These are phyloP conservation scores for grape (Vitis vinifera) DNA, from an alignment of 164 flowering plant species.

Conservation along the genomic window ASM3070453v1 NC_081823.1:3778501-3779000, in stretches of 20 bases:
- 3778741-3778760: background rate
- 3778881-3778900: slow-evolving; percentile 88
- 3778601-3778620: background rate
- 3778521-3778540: slow-evolving; percentile 79
- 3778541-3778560: slow-evolving; percentile 77
- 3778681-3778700: slow-evolving; percentile 83
- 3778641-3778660: background rate
- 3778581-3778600: background rate
- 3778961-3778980: slow-evolving; percentile 65
- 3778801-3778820: slow-evolving; percentile 1
- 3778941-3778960: slow-evolving; percentile 60
- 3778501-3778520: slow-evolving; percentile 59
- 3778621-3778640: slow-evolving; percentile 2
- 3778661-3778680: slow-evolving; percentile 37
- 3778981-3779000: slow-evolving; percentile 99
- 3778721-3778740: background rate
- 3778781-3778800: background rate
- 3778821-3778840: background rate
- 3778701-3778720: slow-evolving; percentile 62
- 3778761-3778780: background rate
- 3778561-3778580: slow-evolving; percentile 48
- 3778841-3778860: slow-evolving; percentile 21
- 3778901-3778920: slow-evolving; percentile 74
- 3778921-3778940: slow-evolving; percentile 58
- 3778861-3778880: slow-evolving; percentile 97